Conservation (phyloP, 2,329 filamentous ascomycete genomes). For the Fonsecaea erecta region DNA sequence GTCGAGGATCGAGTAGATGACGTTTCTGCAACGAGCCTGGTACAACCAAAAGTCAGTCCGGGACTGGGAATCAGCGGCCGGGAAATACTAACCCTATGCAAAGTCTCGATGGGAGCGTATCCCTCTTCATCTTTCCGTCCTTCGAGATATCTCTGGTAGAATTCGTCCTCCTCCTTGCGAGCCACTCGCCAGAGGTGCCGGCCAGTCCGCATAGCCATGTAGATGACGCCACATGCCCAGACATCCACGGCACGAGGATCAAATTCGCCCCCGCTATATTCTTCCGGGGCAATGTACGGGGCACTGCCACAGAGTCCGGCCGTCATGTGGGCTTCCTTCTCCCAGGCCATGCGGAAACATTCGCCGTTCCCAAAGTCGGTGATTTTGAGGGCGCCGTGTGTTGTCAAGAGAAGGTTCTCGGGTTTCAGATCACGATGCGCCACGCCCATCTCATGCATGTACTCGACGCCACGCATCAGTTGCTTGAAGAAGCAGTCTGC, state of each 20-base stretch:
- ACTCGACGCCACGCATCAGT: conserved; percentile 97
- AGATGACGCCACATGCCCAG: conserved; percentile 98
- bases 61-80: conserved; percentile 16
- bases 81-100: conserved; percentile 79
- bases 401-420: conserved; percentile 92
- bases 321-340: conserved; percentile 97
- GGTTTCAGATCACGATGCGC: conserved; percentile 96
- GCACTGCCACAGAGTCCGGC: conserved; percentile 94
- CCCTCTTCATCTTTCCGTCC: conserved; percentile 92
- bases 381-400: conserved; percentile 90
- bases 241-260: conserved; percentile 97
- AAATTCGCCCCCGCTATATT: conserved; percentile 94
- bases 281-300: conserved; percentile 95
- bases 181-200: conserved; percentile 96
- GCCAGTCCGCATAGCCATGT: conserved; percentile 99
- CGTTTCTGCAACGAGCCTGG: conserved; percentile 93
- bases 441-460: conserved; percentile 99
- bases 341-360: conserved; percentile 99
- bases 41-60: conserved; percentile 35
- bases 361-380: conserved; percentile 99
- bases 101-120: conserved; percentile 92
- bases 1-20: conserved; percentile 98
- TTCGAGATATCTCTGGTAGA: conserved; percentile 91
- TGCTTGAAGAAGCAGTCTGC: conserved; percentile 99
- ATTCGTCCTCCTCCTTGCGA: conserved; percentile 95